Evolutionary conservation across 148 eudicot genomes (phyloP).

Genomic region (Rheum nobile): DNA sequence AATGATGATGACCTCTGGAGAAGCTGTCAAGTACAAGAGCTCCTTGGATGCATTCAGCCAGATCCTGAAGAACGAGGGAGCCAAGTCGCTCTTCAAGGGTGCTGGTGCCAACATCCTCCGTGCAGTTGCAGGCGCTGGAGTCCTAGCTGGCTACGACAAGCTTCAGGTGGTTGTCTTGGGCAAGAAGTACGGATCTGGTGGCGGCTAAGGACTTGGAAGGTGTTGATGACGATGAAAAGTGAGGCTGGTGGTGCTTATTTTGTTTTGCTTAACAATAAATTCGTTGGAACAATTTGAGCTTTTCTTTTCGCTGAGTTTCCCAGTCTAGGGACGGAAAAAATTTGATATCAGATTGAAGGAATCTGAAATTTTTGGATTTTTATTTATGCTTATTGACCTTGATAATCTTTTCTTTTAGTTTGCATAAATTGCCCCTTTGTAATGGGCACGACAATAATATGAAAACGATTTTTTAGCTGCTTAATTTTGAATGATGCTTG

Average conservation of each 20-base stretch:
- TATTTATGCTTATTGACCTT: neutral
- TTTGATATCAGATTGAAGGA: neutral
- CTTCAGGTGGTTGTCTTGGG: constrained; percentile 8
- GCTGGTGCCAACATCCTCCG: constrained; percentile 11
- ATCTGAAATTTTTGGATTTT: constrained; percentile 3
- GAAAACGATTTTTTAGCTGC: neutral
- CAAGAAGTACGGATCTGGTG: constrained; percentile 10
- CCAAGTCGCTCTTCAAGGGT: constrained; percentile 9
- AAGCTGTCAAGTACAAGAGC: constrained; percentile 11
- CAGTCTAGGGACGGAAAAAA: neutral
- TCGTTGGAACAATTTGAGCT: constrained; percentile 2
- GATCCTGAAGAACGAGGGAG: constrained; percentile 8
- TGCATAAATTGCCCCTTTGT: neutral
- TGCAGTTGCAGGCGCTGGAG: constrained; percentile 10
- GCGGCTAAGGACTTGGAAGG: constrained; percentile 1
- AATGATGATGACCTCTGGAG: constrained; percentile 10
- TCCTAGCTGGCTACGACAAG: constrained; percentile 10
- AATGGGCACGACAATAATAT: neutral
- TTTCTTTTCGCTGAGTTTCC: neutral
- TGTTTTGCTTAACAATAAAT: neutral
- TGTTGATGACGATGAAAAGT: neutral
- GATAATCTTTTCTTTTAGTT: neutral
- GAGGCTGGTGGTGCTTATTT: neutral
- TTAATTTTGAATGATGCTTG: too few species aligned
- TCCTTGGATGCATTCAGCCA: constrained; percentile 8